A percentile compares a stretch with the other conserved stretches of the same genome.
These are phyloP conservation scores for Eucalyptus erythrocorys DNA, from an alignment of 345 rosid genomes.

Conservation along the genomic window DNA sequence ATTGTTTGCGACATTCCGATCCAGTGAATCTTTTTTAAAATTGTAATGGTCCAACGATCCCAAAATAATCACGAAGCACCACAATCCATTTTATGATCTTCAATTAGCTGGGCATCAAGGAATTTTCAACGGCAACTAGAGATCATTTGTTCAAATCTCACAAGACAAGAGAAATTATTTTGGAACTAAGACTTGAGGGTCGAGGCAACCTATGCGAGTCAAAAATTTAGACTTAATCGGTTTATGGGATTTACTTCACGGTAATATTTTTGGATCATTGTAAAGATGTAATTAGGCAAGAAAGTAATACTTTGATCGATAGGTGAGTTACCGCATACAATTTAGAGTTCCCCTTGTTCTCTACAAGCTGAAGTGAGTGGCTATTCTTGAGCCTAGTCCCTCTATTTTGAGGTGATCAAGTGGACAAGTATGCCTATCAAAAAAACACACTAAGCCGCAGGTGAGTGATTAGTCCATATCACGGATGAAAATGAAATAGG, in stretches of 20 bases:
- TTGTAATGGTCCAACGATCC: background rate
- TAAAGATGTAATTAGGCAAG: background rate
- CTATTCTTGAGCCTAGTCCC: background rate
- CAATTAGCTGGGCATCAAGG: background rate
- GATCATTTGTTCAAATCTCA: background rate
- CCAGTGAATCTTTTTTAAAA: background rate
- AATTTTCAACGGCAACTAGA: background rate
- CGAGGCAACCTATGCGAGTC: rapidly evolving
- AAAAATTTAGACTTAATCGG: background rate
- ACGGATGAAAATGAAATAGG: background rate
- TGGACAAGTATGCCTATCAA: background rate
- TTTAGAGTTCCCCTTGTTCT: background rate
- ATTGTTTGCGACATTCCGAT: background rate
- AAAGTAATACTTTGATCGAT: background rate
- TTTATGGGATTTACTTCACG: too few species aligned
- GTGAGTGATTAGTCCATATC: background rate
- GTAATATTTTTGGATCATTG: background rate
- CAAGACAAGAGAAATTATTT: rapidly evolving
- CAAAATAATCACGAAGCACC: background rate
- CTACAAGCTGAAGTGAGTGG: background rate
- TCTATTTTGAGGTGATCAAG: background rate
- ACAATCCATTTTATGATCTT: background rate
- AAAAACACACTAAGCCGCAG: background rate
- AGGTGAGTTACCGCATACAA: rapidly evolving
- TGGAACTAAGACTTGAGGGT: background rate